Evolutionary conservation across 805 yeast genomes (phyloP), one percentile per base, ranked within the genome.

Genomic region (Wickerhamomyces queroliae): DNA sequence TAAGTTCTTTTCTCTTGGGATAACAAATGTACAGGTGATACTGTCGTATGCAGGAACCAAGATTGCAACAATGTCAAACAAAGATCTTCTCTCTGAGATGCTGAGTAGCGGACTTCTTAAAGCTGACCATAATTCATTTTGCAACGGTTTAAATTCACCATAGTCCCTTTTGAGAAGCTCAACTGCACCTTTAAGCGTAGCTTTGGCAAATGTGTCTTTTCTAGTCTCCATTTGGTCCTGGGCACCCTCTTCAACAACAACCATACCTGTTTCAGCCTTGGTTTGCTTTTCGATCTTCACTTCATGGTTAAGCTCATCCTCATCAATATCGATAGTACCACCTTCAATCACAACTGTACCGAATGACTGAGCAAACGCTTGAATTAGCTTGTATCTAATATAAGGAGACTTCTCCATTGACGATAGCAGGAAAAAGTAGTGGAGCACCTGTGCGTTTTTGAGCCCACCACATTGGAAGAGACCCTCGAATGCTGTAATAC

Each of bases 391-490:
- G 18, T 65, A 62, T 35, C 78, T 71, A 29, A 88, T 61, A 36
- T 67, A 68, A 2, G 70, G 61, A 1, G 83, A 74, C 2, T 67
- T 63, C 29, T 83, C 90, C 26, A 81, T 63, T 21, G 78, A 66
- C 37, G 79, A 56, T 0, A 76, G 59, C 22, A 75, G 67, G 48
- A 86, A 77, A 43, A 80, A 76, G 49, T 85, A 85, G 16, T 70
- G 63, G 45, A 89, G 54, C 4, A 89, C 66, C 23, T 67, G 64
- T 12, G 66, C 58, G 50, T 86, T 85, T 43, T 79, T 80, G 46
- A 90, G 59, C 1, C 93, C 96, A 17, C 97, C 96, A 35, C 86
- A 62, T 4, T 72, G 49, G 37, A 93, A 63, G 23, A 93, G 53
- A 0, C 88, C 84, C 40, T 75, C 72, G 54, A 86, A 80, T 0